A percentile compares a stretch with the other conserved stretches of the same genome.
Conservation (phyloP, 2,329 filamentous ascomycete species). For the Ceratocystis ficicola region DNA sequence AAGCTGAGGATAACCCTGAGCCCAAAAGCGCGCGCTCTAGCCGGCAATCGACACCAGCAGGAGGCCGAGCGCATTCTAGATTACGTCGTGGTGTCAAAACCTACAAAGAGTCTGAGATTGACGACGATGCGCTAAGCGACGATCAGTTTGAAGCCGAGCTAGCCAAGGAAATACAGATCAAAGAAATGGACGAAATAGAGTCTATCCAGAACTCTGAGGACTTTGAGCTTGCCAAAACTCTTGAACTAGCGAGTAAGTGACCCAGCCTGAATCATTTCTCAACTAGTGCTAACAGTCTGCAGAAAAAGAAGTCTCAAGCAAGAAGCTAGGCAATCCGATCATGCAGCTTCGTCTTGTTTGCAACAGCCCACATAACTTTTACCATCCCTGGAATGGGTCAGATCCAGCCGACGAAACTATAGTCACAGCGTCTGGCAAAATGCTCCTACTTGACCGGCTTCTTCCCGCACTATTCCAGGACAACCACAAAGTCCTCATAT, state of each 20-base stretch:
- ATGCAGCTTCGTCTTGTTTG: constrained; percentile 87
- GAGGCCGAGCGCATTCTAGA: constrained; percentile 40
- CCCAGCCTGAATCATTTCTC: not conserved
- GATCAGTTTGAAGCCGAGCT: constrained; percentile 72
- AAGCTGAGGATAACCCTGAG: constrained; percentile 28
- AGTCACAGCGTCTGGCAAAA: constrained; percentile 82
- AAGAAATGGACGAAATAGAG: constrained; percentile 48
- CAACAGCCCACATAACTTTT: constrained; percentile 93
- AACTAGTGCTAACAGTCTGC: constrained; percentile 26
- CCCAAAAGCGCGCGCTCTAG: constrained; percentile 66
- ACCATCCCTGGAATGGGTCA: constrained; percentile 67
- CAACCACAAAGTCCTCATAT: constrained; percentile 85
- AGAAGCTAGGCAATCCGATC: constrained; percentile 85
- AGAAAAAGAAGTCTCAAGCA: constrained; percentile 75
- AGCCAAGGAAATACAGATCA: constrained; percentile 45
- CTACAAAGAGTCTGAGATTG: constrained; percentile 40
- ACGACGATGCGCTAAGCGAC: constrained; percentile 58
- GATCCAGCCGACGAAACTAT: constrained; percentile 63
- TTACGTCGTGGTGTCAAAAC: constrained; percentile 25
- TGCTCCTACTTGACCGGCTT: constrained; percentile 82
- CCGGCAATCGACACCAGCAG: constrained; percentile 59
- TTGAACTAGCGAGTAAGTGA: constrained; percentile 61
- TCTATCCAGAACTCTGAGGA: constrained; percentile 12
- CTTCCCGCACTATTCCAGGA: constrained; percentile 60
- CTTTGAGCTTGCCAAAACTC: constrained; percentile 43